These are phyloP conservation scores for Daldinia caldariorum DNA, from an alignment of 495 filamentous ascomycete species.

Conservation along the genomic window DNA sequence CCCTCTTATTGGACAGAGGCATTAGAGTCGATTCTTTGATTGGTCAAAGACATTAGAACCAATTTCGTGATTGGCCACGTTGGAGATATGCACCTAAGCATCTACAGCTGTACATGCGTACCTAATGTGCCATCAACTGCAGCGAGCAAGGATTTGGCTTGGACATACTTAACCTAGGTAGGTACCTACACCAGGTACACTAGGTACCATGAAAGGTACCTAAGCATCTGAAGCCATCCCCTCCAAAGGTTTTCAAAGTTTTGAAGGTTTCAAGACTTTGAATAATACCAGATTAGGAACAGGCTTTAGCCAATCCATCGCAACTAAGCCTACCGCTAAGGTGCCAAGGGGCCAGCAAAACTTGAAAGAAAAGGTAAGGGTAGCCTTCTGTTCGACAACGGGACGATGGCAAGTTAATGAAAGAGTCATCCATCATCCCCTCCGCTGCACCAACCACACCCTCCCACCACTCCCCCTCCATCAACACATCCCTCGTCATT, in stretches of 20 bases:
- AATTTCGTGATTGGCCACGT: background rate
- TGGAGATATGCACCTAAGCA: conserved; percentile 1
- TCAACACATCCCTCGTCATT: conserved; percentile 12
- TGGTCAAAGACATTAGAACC: background rate
- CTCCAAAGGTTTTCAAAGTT: too few species aligned
- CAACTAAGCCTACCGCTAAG: background rate
- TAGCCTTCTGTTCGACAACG: conserved; percentile 18
- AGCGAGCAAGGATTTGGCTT: conserved; percentile 1
- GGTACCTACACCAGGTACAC: background rate
- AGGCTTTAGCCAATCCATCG: background rate
- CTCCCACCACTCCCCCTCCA: conserved; percentile 5
- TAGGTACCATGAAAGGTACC: background rate
- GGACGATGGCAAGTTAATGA: conserved; percentile 24
- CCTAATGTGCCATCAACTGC: background rate
- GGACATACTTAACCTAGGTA: background rate
- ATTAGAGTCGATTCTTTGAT: background rate
- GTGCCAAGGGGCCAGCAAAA: conserved; percentile 18
- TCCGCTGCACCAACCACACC: conserved; percentile 4
- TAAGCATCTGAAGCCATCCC: background rate
- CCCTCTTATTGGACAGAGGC: background rate
- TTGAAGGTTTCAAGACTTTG: too few species aligned
- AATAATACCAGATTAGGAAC: too few species aligned
- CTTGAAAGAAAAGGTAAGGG: conserved; percentile 29
- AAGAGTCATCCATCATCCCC: conserved; percentile 31
- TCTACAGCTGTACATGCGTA: background rate